These are phyloP conservation scores for Raddia distichophylla DNA, from an alignment of 176 grass and related monocot species.

Conservation along the genomic window DNA sequence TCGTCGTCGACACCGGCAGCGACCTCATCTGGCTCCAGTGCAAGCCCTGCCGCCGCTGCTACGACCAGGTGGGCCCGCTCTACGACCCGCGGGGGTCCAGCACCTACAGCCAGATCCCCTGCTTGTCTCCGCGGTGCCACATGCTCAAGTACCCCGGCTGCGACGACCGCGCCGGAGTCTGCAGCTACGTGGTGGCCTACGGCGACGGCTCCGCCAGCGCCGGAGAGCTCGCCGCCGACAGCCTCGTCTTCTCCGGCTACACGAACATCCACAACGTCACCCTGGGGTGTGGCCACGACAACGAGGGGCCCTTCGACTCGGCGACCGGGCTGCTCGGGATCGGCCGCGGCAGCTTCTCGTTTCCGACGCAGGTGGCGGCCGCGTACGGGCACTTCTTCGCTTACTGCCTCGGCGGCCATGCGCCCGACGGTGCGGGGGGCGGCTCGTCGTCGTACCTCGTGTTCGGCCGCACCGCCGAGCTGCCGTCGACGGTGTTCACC, in stretches of 20 bases:
- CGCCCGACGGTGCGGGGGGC: slow-evolving; percentile 11
- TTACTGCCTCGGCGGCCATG: slow-evolving; percentile 73
- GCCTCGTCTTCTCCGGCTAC: slow-evolving; percentile 52
- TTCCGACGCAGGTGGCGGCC: slow-evolving; percentile 55
- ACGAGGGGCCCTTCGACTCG: slow-evolving; percentile 60
- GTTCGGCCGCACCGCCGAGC: slow-evolving; percentile 61
- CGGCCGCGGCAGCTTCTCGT: slow-evolving; percentile 60
- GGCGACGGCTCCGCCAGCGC: slow-evolving; percentile 62
- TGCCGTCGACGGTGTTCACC: slow-evolving; percentile 47
- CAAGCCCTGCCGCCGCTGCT: slow-evolving; percentile 75
- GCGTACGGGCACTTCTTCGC: slow-evolving; percentile 61
- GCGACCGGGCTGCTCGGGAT: slow-evolving; percentile 66
- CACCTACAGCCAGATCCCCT: slow-evolving; percentile 53
- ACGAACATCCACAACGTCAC: slow-evolving; percentile 39
- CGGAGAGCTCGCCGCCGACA: slow-evolving; percentile 62
- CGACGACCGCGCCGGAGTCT: slow-evolving; percentile 42
- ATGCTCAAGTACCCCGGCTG: slow-evolving; percentile 46
- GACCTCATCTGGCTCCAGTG: slow-evolving; percentile 84
- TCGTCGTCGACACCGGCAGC: slow-evolving; percentile 90
- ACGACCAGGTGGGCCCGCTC: slow-evolving; percentile 59
- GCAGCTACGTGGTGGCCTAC: slow-evolving; percentile 60
- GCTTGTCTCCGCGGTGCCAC: slow-evolving; percentile 51
- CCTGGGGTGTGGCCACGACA: slow-evolving; percentile 74
- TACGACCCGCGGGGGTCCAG: slow-evolving; percentile 61
- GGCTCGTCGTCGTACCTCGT: slow-evolving; percentile 48